A percentile compares a stretch with the other conserved stretches of the same genome.
phyloP scores from a whole-genome alignment of 805 yeast genomes.

The Saccharomycopsis olivae region DNA sequence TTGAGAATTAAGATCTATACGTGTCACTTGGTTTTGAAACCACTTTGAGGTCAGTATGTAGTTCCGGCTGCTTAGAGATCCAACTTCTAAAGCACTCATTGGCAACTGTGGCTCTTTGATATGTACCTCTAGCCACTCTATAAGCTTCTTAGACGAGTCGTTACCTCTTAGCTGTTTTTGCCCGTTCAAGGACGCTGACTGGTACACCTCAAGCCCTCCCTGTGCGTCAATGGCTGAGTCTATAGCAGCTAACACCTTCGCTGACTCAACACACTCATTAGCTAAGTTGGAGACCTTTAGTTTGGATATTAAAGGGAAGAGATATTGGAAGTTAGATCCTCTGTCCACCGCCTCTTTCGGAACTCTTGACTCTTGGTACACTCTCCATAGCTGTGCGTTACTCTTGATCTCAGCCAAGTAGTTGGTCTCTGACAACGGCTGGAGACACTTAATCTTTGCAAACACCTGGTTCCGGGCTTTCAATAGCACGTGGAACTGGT shows the following conservation, averaged over 20 bases:
- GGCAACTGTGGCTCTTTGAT: conserved; percentile 1
- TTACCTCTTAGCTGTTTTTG: conserved; percentile 76
- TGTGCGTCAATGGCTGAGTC: conserved; percentile 49
- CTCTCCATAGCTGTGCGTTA: no score
- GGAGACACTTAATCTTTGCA: no score
- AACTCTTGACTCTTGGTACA: no score
- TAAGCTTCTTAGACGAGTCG: conserved; percentile 74
- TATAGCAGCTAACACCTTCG: conserved; percentile 36
- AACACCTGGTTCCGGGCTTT: no score
- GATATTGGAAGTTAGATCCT: no score
- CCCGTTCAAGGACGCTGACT: conserved; percentile 77
- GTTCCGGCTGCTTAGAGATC: conserved; percentile 64
- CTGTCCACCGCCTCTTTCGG: no score
- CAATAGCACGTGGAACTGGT: no score
- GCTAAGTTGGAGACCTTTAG: no score
- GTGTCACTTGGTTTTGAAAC: conserved; percentile 36
- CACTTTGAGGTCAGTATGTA: conserved; percentile 49
- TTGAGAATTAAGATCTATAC: conserved; percentile 78
- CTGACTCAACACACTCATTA: not conserved
- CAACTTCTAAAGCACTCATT: conserved; percentile 63
- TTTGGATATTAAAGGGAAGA: no score
- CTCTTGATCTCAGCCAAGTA: no score
- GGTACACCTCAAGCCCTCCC: conserved; percentile 78
- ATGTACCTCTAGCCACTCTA: conserved; percentile 54
- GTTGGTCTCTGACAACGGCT: no score